These are phyloP conservation scores for Epichloe gansuensis DNA, from an alignment of 2,329 filamentous ascomycete species.

Conservation along the genomic window DNA sequence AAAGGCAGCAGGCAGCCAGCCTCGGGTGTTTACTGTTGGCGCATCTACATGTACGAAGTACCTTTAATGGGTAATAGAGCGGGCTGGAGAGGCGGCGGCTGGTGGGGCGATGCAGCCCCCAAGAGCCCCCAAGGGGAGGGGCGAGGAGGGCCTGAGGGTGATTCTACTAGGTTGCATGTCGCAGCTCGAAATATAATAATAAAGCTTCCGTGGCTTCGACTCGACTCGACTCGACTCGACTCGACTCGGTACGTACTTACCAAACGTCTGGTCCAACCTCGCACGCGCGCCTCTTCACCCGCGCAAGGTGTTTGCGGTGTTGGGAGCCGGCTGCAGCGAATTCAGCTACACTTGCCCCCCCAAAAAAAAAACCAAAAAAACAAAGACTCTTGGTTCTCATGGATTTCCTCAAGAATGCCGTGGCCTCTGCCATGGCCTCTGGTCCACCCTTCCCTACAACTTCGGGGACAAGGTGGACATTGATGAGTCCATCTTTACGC, in stretches of 20 bases:
- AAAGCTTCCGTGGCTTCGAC: too few relatives aligned
- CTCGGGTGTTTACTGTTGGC: too few relatives aligned
- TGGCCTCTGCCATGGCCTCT: conserved; percentile 92
- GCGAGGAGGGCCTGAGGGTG: neutral
- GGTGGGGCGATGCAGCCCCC: neutral
- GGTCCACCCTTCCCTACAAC: conserved; percentile 81
- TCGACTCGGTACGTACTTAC: too few relatives aligned
- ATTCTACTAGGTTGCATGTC: too few relatives aligned
- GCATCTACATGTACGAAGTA: too few relatives aligned
- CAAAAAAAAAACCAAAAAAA: too few relatives aligned
- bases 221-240: too few relatives aligned
- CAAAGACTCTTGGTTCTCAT: conserved; percentile 35
- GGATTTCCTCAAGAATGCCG: conserved; percentile 97
- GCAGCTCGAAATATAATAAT: too few relatives aligned
- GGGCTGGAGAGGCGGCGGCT: neutral
- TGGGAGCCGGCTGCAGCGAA: neutral
- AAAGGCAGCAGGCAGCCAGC: too few relatives aligned
- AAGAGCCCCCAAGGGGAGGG: neutral
- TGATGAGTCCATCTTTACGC: conserved; percentile 89
- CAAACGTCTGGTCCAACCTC: too few relatives aligned
- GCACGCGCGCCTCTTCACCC: neutral
- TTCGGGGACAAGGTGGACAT: conserved; percentile 90
- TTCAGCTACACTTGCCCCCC: neutral
- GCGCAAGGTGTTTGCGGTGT: neutral
- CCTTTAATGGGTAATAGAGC: too few relatives aligned